Percentiles rank a stretch among this genome's conserved stretches.
Conservation (phyloP, 106 monocot genomes). For the Allium cepa region DNA sequence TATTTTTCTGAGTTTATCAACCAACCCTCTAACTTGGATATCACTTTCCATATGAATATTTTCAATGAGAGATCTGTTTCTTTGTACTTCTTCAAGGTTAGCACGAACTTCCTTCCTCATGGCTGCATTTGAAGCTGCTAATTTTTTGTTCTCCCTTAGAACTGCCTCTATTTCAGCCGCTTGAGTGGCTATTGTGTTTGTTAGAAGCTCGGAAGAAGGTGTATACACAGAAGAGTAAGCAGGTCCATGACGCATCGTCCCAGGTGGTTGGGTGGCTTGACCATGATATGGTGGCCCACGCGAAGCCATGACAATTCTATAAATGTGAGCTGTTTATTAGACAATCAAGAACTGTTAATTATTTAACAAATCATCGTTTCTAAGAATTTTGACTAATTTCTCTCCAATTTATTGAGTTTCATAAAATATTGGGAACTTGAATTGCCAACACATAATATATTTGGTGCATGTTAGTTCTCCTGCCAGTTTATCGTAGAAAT, state of each 20-base stretch:
- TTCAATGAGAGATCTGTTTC: constrained; percentile 31
- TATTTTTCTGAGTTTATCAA: constrained; percentile 56
- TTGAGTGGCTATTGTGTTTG: constrained; percentile 55
- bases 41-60: constrained; percentile 42
- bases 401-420: too few species aligned
- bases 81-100: constrained; percentile 52
- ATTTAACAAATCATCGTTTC: too few species aligned
- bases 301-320: neutral
- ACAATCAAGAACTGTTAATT: neutral
- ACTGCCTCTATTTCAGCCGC: constrained; percentile 52
- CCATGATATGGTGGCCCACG: constrained; percentile 20
- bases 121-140: constrained; percentile 51
- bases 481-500: too few species aligned
- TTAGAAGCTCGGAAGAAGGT: constrained; percentile 34
- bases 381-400: too few species aligned
- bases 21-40: constrained; percentile 42
- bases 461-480: too few species aligned
- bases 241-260: constrained; percentile 45
- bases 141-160: constrained; percentile 48
- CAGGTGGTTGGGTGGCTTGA: constrained; percentile 38
- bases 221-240: constrained; percentile 26
- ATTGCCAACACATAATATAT: too few species aligned
- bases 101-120: constrained; percentile 55
- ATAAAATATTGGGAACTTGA: too few species aligned
- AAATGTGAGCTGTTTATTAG: neutral